Conservation (phyloP, 2,329 filamentous ascomycete species). For the Venturia aucupariae region DNA sequence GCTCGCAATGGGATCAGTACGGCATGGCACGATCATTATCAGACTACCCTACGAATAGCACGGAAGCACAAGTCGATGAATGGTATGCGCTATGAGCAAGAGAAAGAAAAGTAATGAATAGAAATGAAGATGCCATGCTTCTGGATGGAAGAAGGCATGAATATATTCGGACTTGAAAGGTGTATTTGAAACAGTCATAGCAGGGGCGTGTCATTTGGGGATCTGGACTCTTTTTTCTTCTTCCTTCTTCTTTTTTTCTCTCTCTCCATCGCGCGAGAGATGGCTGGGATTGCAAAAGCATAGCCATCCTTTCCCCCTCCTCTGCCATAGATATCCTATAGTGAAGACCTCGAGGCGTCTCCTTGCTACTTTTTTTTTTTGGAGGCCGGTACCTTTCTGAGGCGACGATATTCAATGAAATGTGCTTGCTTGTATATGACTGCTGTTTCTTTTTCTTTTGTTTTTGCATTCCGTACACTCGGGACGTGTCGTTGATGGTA, state of each 20-base stretch:
- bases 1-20: neutral
- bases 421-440: neutral
- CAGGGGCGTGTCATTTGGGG: neutral
- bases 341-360: slow-evolving; percentile 5
- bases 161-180: neutral
- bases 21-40: neutral
- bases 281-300: neutral
- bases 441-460: too few relatives aligned
- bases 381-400: neutral
- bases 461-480: too few relatives aligned
- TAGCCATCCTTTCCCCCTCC: neutral
- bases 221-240: neutral
- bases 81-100: neutral
- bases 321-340: slow-evolving; percentile 6
- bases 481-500: too few relatives aligned
- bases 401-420: neutral
- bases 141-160: neutral
- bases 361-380: neutral
- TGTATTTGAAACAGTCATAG: slow-evolving; percentile 7
- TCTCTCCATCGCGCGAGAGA: neutral
- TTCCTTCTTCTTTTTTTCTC: too few relatives aligned
- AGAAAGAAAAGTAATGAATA: neutral
- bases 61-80: neutral
- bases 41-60: neutral
- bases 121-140: neutral